Percentiles rank a stretch among this genome's conserved stretches.
Conservation (phyloP, 2,329 filamentous ascomycete genomes). For the Fusarium albosuccineum region DNA sequence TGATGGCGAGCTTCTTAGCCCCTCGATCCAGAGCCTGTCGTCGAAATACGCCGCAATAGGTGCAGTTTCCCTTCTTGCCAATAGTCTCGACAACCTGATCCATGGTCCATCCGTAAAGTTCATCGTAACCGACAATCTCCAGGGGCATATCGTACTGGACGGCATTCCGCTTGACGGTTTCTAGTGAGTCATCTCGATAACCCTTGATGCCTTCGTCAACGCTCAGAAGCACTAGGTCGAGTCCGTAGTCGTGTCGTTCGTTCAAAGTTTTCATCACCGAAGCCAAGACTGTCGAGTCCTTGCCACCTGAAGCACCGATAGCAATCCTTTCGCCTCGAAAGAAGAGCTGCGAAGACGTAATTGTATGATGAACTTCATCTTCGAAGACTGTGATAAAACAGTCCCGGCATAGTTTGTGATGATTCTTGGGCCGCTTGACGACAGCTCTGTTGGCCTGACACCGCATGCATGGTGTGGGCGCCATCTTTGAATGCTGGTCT, state of each 20-base stretch:
- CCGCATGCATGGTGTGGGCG: slow-evolving; percentile 79
- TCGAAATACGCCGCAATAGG: slow-evolving; percentile 96
- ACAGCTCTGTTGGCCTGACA: slow-evolving; percentile 85
- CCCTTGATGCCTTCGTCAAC: slow-evolving; percentile 98
- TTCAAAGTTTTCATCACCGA: slow-evolving; percentile 96
- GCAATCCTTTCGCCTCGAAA: slow-evolving; percentile 86
- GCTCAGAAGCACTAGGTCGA: slow-evolving; percentile 87
- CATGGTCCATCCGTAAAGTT: slow-evolving; percentile 99
- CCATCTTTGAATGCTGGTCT: slow-evolving; percentile 66
- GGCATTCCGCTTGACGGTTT: slow-evolving; percentile 96
- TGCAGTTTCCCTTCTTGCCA: slow-evolving; percentile 98
- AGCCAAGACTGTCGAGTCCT: slow-evolving; percentile 96
- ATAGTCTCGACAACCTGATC: slow-evolving; percentile 97
- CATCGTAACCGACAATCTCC: slow-evolving; percentile 91
- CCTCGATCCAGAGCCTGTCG: slow-evolving; percentile 94
- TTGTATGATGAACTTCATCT: slow-evolving; percentile 93
- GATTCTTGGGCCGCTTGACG: slow-evolving; percentile 94
- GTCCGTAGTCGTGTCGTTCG: slow-evolving; percentile 85
- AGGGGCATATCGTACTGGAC: slow-evolving; percentile 91
- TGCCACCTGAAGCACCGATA: slow-evolving; percentile 96
- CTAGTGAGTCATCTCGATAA: slow-evolving; percentile 94
- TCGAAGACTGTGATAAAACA: slow-evolving; percentile 94
- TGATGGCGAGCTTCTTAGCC: slow-evolving; percentile 86
- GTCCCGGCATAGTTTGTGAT: slow-evolving; percentile 89
- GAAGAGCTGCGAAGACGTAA: slow-evolving; percentile 85